These are phyloP conservation scores for Backusella sp. DNA, from an alignment of 192 early-diverging fungal species.

Conservation along the genomic window DNA sequence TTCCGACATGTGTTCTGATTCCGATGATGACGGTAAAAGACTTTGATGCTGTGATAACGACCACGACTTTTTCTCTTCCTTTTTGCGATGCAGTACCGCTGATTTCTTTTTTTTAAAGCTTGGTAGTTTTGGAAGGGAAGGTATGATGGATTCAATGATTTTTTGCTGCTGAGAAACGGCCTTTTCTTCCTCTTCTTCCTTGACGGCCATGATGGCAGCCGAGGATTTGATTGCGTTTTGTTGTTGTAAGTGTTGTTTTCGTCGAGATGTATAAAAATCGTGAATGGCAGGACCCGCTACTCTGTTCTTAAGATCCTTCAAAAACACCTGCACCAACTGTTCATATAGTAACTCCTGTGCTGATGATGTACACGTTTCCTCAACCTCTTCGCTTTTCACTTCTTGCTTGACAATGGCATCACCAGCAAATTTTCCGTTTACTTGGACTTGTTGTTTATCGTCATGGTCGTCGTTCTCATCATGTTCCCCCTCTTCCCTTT, in stretches of 20 bases:
- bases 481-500: slow-evolving; percentile 12
- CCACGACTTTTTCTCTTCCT: not conserved
- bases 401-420: not conserved
- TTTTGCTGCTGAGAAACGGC: not conserved
- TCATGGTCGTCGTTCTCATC: not conserved
- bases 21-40: not conserved
- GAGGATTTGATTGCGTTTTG: slow-evolving; percentile 16
- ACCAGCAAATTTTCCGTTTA: not conserved
- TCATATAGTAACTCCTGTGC: slow-evolving; percentile 42
- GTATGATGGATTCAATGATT: slow-evolving; percentile 2
- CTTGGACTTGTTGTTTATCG: not conserved
- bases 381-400: not conserved
- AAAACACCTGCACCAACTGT: slow-evolving; percentile 51
- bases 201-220: not conserved
- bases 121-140: not conserved
- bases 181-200: not conserved
- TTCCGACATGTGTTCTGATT: not conserved
- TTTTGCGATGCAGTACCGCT: not conserved
- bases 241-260: slow-evolving; percentile 10
- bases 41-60: not conserved
- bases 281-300: slow-evolving; percentile 50
- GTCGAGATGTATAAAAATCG: slow-evolving; percentile 44
- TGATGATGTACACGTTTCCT: not conserved
- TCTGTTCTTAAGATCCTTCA: slow-evolving; percentile 52
- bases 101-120: slow-evolving; percentile 8